phyloP scores from a whole-genome alignment of 306 rosid species.

The Trichosanthes truncata region DNA sequence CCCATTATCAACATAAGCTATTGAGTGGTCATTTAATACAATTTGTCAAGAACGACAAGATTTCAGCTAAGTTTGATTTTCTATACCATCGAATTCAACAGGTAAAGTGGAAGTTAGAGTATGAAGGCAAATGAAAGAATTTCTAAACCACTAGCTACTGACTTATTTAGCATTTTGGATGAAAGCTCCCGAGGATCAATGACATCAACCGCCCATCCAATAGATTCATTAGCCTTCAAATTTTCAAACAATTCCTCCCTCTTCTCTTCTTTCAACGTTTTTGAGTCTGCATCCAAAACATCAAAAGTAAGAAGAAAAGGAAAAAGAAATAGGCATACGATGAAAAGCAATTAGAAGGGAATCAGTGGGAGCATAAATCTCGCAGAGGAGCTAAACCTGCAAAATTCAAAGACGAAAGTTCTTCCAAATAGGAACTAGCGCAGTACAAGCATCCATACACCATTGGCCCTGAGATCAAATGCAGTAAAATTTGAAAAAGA shows the following conservation, averaged over 20 bases:
- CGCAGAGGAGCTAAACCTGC: constrained; percentile 34
- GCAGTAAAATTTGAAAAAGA: background rate
- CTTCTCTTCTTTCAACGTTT: constrained; percentile 85
- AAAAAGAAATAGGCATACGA: background rate
- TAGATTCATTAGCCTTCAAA: constrained; percentile 52
- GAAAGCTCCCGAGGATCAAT: constrained; percentile 79
- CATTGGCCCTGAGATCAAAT: constrained; percentile 61
- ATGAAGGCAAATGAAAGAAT: background rate
- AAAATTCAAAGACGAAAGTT: constrained; percentile 69
- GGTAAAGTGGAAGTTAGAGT: background rate
- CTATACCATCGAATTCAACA: background rate
- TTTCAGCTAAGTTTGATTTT: background rate
- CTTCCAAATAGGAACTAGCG: constrained; percentile 48
- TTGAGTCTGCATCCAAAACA: constrained; percentile 49
- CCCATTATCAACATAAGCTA: background rate
- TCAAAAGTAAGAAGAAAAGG: background rate
- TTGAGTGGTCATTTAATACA: background rate
- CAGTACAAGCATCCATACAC: constrained; percentile 86
- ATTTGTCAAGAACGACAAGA: background rate
- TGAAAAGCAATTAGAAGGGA: background rate
- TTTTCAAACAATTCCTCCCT: constrained; percentile 81
- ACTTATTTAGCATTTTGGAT: constrained; percentile 80
- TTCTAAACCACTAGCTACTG: background rate
- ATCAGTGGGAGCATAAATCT: background rate
- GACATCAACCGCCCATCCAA: constrained; percentile 88